Percentiles rank a stretch among this genome's conserved stretches.
Evolutionary conservation across 192 early-diverging fungal genomes (phyloP).

Genomic region (Coemansia sp.): DNA sequence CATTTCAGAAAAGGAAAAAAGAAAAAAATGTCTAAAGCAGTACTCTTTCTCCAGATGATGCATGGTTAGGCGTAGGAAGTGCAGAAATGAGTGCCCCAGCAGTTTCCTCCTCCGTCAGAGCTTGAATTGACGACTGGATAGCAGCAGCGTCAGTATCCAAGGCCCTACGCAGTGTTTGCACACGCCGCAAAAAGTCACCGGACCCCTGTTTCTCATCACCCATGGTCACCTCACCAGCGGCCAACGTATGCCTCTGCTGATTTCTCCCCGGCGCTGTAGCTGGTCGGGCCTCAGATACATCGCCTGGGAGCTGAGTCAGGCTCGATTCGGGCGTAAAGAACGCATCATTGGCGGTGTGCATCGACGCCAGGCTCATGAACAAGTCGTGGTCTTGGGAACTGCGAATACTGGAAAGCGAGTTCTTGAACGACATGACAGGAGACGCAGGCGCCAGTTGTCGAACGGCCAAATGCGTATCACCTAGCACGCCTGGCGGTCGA

Average conservation of each 20-base stretch:
- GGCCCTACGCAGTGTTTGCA: conserved; percentile 42
- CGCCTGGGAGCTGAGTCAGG: conserved; percentile 26
- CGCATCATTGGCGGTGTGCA: conserved; percentile 25
- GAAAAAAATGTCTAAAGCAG: conserved; percentile 20
- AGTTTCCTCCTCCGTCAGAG: conserved; percentile 8
- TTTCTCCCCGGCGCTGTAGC: conserved; percentile 31
- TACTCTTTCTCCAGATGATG: conserved; percentile 16
- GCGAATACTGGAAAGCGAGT: conserved; percentile 17
- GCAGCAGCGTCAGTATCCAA: conserved; percentile 38
- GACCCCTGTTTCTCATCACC: conserved; percentile 4
- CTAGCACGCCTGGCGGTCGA: background rate
- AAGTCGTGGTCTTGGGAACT: conserved; percentile 24
- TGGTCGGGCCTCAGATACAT: conserved; percentile 21
- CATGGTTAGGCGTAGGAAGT: conserved; percentile 33
- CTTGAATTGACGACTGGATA: conserved; percentile 33
- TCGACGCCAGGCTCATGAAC: conserved; percentile 26
- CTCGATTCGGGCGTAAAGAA: conserved; percentile 51
- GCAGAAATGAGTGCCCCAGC: conserved; percentile 37
- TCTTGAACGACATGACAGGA: conserved; percentile 26
- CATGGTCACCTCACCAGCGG: background rate
- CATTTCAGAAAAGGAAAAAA: background rate
- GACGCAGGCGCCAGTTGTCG: background rate
- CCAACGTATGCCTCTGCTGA: conserved; percentile 34
- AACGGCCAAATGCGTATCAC: background rate
- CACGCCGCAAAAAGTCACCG: conserved; percentile 15